Percentiles rank a stretch among this genome's conserved stretches.
Conservation (phyloP, 805 yeast species). For the Metschnikowia lachancei region DNA sequence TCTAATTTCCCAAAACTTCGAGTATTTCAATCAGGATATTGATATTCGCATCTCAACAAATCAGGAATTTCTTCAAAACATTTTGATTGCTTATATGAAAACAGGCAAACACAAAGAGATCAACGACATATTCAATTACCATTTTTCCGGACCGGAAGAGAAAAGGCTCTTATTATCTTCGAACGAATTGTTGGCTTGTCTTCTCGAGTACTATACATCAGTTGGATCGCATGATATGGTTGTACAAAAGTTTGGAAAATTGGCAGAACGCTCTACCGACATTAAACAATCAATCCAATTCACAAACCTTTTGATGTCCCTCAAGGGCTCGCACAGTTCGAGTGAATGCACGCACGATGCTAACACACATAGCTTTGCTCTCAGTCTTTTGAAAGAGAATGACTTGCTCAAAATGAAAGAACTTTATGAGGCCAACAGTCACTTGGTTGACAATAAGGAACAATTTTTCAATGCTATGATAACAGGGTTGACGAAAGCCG, state of each 20-base stretch:
- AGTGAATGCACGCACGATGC: background rate
- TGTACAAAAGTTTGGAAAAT: slow-evolving; percentile 18
- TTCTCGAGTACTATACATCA: slow-evolving; percentile 26
- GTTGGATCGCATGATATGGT: slow-evolving; percentile 21
- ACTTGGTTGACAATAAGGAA: slow-evolving; percentile 13
- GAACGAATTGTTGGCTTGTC: slow-evolving; percentile 19
- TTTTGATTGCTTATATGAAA: slow-evolving; percentile 18
- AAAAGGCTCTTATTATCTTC: slow-evolving; percentile 17
- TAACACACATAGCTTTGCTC: slow-evolving; percentile 8
- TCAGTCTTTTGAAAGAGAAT: slow-evolving; percentile 11
- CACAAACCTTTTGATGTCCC: slow-evolving; percentile 23
- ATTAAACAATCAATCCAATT: slow-evolving; percentile 20
- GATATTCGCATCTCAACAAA: slow-evolving; percentile 2
- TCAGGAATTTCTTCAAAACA: slow-evolving; percentile 5
- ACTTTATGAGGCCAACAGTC: slow-evolving; percentile 11
- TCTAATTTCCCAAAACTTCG: slow-evolving; percentile 5
- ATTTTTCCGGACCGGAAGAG: slow-evolving; percentile 14
- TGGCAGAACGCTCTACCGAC: slow-evolving; percentile 15
- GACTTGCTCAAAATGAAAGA: slow-evolving; percentile 19
- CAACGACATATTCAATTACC: slow-evolving; percentile 18
- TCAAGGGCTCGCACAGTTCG: slow-evolving; percentile 10
- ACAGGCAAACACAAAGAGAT: slow-evolving; percentile 17
- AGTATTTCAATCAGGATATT: slow-evolving; percentile 9
- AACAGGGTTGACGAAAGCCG: slow-evolving; percentile 19
- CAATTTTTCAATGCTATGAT: slow-evolving; percentile 13